A percentile compares a stretch with the other conserved stretches of the same genome.
Conservation (phyloP, 768 basidiomycete species). For the Pseudohyphozyma bogoriensis region DNA sequence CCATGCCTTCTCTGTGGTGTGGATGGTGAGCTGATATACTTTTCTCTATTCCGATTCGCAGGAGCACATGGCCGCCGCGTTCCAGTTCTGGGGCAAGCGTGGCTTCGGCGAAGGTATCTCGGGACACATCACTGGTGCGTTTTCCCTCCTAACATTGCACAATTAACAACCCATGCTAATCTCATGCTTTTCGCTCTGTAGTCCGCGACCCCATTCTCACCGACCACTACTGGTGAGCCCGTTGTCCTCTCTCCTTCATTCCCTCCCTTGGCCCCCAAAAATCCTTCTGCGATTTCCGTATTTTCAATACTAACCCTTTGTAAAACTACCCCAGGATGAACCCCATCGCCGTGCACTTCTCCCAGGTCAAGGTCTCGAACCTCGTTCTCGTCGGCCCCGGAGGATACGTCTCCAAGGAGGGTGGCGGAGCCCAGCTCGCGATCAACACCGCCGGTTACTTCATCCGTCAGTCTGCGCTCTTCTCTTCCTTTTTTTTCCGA, state of each 20-base stretch:
- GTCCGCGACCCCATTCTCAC: slow-evolving; percentile 17
- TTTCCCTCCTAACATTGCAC: too few relatives aligned
- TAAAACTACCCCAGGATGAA: too few relatives aligned
- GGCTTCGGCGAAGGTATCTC: slow-evolving; percentile 26
- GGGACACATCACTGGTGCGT: slow-evolving; percentile 18
- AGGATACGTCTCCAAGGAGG: slow-evolving; percentile 7
- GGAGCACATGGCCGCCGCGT: slow-evolving; percentile 28
- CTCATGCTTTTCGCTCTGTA: background rate
- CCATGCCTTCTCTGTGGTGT: too few relatives aligned
- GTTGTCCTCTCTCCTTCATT: slow-evolving; percentile 12
- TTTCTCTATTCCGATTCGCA: background rate
- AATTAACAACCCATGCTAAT: too few relatives aligned
- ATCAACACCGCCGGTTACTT: slow-evolving; percentile 30
- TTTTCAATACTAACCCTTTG: slow-evolving; percentile 21
- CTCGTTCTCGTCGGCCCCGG: slow-evolving; percentile 28
- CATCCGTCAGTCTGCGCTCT: slow-evolving; percentile 25
- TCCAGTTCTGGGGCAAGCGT: slow-evolving; percentile 29
- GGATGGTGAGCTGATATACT: too few relatives aligned
- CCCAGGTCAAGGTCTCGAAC: slow-evolving; percentile 19
- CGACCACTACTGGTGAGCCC: slow-evolving; percentile 20
- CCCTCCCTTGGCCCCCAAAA: background rate
- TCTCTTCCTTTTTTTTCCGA: too few relatives aligned
- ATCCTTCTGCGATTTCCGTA: background rate
- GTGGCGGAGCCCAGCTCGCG: slow-evolving; percentile 29
- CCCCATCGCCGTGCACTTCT: slow-evolving; percentile 28